Conservation (phyloP, 2,329 filamentous ascomycete genomes). For the Zymoseptoria ardabiliae region DNA sequence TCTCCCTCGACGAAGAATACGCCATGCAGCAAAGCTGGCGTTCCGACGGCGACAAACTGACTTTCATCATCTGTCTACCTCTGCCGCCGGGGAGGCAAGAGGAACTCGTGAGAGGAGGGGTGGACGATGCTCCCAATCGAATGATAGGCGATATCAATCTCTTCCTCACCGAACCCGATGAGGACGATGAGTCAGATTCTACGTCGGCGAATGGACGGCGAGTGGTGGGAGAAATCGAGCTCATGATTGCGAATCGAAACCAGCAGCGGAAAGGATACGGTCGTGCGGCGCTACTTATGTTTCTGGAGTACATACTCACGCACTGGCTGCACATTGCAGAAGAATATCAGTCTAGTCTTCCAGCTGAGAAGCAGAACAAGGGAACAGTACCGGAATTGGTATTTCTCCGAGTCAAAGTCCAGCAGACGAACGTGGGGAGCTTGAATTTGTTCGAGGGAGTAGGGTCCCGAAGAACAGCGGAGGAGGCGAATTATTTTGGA, state of each 20-base stretch:
- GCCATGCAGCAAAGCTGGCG: conserved; percentile 88
- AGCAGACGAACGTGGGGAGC: conserved; percentile 49
- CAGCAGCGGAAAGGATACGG: conserved; percentile 60
- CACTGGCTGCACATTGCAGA: conserved; percentile 45
- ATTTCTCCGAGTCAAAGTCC: conserved; percentile 57
- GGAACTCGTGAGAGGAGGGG: conserved; percentile 34
- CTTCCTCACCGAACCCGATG: conserved; percentile 56
- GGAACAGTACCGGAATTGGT: conserved; percentile 22
- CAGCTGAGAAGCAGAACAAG: conserved; percentile 12
- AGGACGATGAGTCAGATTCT: conserved; percentile 30
- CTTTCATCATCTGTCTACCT: conserved; percentile 71
- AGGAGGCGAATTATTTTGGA: conserved; percentile 57
- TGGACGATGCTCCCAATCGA: conserved; percentile 45
- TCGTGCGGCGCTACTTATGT: conserved; percentile 54
- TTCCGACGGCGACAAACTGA: conserved; percentile 74
- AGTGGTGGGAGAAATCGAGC: conserved; percentile 66
- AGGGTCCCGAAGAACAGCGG: conserved; percentile 47
- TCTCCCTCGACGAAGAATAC: conserved; percentile 75
- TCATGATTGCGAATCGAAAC: conserved; percentile 66
- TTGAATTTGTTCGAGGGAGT: conserved; percentile 54
- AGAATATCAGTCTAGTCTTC: conserved; percentile 17
- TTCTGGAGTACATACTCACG: conserved; percentile 60
- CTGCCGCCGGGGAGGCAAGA: neutral
- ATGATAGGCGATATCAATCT: conserved; percentile 52
- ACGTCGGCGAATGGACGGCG: conserved; percentile 23